Evolutionary conservation across 192 early-diverging fungal species (phyloP).

Genomic region (Coemansia sp.): DNA sequence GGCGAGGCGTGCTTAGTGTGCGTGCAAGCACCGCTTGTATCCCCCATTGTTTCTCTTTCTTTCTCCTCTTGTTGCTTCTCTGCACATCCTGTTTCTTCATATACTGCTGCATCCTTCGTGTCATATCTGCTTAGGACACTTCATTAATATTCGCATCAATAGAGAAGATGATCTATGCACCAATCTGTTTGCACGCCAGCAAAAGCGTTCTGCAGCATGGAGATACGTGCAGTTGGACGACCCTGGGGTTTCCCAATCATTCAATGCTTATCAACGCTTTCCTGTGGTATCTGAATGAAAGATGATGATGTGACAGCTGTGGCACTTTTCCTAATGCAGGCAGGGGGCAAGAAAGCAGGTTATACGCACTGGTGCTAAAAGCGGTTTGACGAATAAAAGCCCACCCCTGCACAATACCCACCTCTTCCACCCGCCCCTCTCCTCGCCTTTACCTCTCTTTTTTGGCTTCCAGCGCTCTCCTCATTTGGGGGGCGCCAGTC

Average conservation of each 20-base stretch:
- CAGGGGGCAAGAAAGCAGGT: background rate
- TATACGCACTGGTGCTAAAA: too few species aligned
- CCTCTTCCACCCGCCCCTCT: constrained; percentile 1
- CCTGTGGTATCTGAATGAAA: background rate
- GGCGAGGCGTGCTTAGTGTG: background rate
- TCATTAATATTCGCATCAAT: background rate
- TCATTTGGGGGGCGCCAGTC: background rate
- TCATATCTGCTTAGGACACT: background rate
- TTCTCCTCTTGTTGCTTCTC: background rate
- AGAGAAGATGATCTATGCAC: background rate
- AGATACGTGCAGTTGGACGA: background rate
- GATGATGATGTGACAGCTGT: background rate
- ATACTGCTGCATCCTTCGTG: background rate
- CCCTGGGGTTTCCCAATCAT: background rate
- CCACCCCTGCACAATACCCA: background rate
- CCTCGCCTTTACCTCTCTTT: background rate
- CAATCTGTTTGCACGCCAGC: background rate
- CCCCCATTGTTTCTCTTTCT: background rate
- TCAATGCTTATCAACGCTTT: background rate
- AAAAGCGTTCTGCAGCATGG: background rate
- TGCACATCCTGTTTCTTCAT: background rate
- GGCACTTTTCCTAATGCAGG: constrained; percentile 5
- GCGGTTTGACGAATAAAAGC: background rate
- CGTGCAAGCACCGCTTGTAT: background rate
- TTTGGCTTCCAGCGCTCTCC: background rate